Percentiles rank a stretch among this genome's conserved stretches.
phyloP scores from a whole-genome alignment of 371 early-diverging fungal species.

The Mucor ambiguus region DNA sequence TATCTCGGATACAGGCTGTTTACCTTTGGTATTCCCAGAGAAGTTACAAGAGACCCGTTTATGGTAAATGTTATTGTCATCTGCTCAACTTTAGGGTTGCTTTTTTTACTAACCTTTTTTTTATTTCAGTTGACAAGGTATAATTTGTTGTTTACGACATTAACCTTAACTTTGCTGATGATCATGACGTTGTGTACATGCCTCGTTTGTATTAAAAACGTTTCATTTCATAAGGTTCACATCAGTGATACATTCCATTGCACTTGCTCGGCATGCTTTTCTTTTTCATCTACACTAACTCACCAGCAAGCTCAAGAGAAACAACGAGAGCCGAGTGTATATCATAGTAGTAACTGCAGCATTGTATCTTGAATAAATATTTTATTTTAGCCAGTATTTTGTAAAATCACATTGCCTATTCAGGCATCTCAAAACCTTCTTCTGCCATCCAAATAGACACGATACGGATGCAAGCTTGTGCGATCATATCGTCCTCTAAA shows the following conservation, averaged over 20 bases:
- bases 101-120: background rate
- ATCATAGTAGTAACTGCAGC: background rate
- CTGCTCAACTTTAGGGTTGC: background rate
- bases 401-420: conserved; percentile 5
- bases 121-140: conserved; percentile 15
- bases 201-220: conserved; percentile 12
- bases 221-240: conserved; percentile 5
- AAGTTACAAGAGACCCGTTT: conserved; percentile 20
- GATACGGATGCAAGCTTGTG: conserved; percentile 49
- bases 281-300: background rate
- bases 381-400: background rate
- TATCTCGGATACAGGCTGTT: conserved; percentile 30
- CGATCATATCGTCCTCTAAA: conserved; percentile 36
- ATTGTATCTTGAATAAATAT: background rate
- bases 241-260: conserved; percentile 2
- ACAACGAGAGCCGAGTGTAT: background rate
- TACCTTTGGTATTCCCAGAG: conserved; percentile 21
- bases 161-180: conserved; percentile 6
- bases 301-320: background rate
- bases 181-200: conserved; percentile 11
- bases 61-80: conserved; percentile 17
- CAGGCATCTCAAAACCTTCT: conserved; percentile 43
- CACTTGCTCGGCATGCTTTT: conserved; percentile 9
- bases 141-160: conserved; percentile 11
- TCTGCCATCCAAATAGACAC: conserved; percentile 51